Percentiles rank a stretch among this genome's conserved stretches.
These are phyloP conservation scores for Pyrenochaeta sp. DNA, from an alignment of 2,329 filamentous ascomycete genomes.

Conservation along the genomic window DNA sequence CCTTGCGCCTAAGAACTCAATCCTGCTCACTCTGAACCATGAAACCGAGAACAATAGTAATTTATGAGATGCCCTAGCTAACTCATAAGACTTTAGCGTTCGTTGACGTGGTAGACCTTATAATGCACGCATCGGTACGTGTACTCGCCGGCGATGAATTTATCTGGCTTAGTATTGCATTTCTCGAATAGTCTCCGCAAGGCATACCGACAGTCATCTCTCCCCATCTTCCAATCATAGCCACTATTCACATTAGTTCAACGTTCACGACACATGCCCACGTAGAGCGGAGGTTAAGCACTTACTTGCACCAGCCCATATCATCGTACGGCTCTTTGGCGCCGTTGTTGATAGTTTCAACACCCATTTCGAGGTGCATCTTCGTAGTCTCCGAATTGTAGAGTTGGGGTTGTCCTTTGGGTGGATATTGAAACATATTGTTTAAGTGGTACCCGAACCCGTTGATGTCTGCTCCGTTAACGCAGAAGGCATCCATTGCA, in stretches of 20 bases:
- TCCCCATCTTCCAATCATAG: slow-evolving; percentile 10
- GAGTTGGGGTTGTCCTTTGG: slow-evolving; percentile 4
- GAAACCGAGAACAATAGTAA: no score
- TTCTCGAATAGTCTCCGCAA: slow-evolving; percentile 3
- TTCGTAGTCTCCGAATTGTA: neutral
- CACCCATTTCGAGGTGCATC: slow-evolving; percentile 3
- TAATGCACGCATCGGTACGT: slow-evolving; percentile 13
- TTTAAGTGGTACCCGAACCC: neutral
- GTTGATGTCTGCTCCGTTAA: slow-evolving; percentile 1
- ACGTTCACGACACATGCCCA: neutral
- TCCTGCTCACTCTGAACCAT: no score
- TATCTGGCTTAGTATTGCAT: slow-evolving; percentile 2
- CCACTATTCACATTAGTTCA: neutral
- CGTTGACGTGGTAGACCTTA: slow-evolving; percentile 13
- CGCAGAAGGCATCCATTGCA: slow-evolving; percentile 5
- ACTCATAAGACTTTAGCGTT: neutral
- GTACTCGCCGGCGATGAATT: slow-evolving; percentile 7
- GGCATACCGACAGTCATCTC: slow-evolving; percentile 11
- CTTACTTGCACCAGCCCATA: slow-evolving; percentile 9
- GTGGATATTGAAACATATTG: slow-evolving; percentile 7
- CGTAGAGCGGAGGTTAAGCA: neutral
- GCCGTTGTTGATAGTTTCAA: slow-evolving; percentile 2
- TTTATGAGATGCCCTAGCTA: no score
- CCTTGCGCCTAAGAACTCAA: no score
- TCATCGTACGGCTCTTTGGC: slow-evolving; percentile 2